Conservation (phyloP, 2,329 filamentous ascomycete species). For the Xylaria sp. region DNA sequence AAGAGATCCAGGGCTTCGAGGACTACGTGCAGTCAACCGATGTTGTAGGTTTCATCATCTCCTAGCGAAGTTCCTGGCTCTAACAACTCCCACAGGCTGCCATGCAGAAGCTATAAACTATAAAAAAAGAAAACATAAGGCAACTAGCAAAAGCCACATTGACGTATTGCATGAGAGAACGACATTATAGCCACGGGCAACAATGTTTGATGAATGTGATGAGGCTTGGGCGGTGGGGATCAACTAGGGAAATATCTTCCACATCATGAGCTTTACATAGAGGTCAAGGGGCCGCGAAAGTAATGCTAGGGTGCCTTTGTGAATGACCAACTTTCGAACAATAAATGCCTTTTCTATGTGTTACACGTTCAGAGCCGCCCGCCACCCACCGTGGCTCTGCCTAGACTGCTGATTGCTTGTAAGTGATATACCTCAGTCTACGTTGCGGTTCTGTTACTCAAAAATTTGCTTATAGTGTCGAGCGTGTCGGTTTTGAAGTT, state of each 20-base stretch:
- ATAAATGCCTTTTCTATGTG: slow-evolving; percentile 26
- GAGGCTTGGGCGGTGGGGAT: slow-evolving; percentile 45
- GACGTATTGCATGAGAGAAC: slow-evolving; percentile 49
- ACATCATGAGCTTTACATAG: slow-evolving; percentile 43
- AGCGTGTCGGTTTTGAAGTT: neutral
- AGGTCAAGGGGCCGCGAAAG: slow-evolving; percentile 40
- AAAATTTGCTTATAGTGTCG: slow-evolving; percentile 4
- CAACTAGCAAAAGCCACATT: slow-evolving; percentile 40
- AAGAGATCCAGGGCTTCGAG: slow-evolving; percentile 84
- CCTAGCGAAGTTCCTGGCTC: neutral
- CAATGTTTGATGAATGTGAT: slow-evolving; percentile 49
- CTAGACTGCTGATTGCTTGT: neutral
- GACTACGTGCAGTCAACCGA: slow-evolving; percentile 97
- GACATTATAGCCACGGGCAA: slow-evolving; percentile 45
- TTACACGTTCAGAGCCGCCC: neutral
- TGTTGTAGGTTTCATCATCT: slow-evolving; percentile 64
- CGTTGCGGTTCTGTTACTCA: neutral
- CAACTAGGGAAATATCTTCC: slow-evolving; percentile 39
- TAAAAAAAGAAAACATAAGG: slow-evolving; percentile 4
- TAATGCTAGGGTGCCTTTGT: slow-evolving; percentile 41
- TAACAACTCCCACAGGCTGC: slow-evolving; percentile 60
- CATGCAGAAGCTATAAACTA: slow-evolving; percentile 90
- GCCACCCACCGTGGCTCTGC: neutral
- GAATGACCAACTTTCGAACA: slow-evolving; percentile 36
- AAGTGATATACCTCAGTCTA: slow-evolving; percentile 2